phyloP scores from a whole-genome alignment of 495 filamentous ascomycete species.

The Neurospora sp. region DNA sequence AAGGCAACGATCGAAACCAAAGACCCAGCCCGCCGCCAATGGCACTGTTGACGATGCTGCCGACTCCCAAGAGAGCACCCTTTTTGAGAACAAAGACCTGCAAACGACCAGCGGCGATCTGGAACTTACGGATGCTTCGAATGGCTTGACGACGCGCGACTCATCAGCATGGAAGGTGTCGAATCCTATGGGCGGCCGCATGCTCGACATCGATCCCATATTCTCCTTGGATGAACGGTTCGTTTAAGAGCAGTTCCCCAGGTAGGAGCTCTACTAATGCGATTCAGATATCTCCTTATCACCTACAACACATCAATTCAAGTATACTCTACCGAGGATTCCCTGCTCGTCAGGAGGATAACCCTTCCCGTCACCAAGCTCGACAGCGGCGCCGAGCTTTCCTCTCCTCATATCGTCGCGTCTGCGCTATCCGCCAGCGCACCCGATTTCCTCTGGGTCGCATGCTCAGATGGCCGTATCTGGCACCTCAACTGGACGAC shows the following conservation, averaged over 20 bases:
- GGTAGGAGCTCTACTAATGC: constrained; percentile 21
- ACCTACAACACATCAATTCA: constrained; percentile 52
- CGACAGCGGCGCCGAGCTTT: constrained; percentile 11
- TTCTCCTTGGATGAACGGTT: constrained; percentile 77
- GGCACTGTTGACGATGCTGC: constrained; percentile 1
- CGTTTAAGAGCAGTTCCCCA: constrained; percentile 15
- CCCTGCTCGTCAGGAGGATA: constrained; percentile 61
- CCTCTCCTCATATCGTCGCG: constrained; percentile 34
- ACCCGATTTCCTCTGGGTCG: constrained; percentile 55
- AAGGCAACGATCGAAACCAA: constrained; percentile 19
- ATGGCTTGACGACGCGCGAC: neutral
- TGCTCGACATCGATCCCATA: constrained; percentile 64
- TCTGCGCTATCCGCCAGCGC: constrained; percentile 50
- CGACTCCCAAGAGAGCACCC: neutral
- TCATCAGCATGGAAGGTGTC: constrained; percentile 46
- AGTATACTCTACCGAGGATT: constrained; percentile 72
- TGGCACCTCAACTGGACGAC: constrained; percentile 69
- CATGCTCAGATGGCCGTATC: constrained; percentile 53
- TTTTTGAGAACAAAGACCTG: neutral
- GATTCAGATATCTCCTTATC: constrained; percentile 56
- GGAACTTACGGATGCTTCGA: constrained; percentile 6
- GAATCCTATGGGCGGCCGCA: constrained; percentile 54
- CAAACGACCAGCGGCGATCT: constrained; percentile 4
- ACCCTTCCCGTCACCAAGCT: constrained; percentile 19
- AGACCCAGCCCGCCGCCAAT: constrained; percentile 4